Evolutionary conservation across 2,329 filamentous ascomycete species (phyloP).

Genomic region (Apiospora saccharicola): DNA sequence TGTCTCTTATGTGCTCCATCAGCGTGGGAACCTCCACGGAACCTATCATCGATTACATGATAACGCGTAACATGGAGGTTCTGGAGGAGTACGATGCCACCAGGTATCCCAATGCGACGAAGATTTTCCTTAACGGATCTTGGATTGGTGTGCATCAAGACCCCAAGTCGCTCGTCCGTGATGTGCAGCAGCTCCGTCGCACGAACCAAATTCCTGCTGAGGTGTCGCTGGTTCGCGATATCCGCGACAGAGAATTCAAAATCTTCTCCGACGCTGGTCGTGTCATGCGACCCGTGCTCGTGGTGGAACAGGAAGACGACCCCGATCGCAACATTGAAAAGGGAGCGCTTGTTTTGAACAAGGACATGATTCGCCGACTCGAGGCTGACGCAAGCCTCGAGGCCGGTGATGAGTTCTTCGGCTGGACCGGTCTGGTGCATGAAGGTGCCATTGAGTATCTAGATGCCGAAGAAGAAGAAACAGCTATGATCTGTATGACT

Average conservation of each 20-base stretch:
- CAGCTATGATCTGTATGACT: constrained; percentile 99
- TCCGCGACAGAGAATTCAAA: constrained; percentile 96
- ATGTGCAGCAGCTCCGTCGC: constrained; percentile 79
- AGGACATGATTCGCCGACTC: constrained; percentile 80
- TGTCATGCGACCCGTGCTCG: constrained; percentile 92
- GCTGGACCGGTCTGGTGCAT: constrained; percentile 87
- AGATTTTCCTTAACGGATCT: constrained; percentile 97
- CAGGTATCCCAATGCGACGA: constrained; percentile 89
- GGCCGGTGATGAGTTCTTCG: constrained; percentile 70
- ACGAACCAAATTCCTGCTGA: constrained; percentile 87
- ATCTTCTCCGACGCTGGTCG: constrained; percentile 97
- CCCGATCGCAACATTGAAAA: constrained; percentile 64
- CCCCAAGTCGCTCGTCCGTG: constrained; percentile 81
- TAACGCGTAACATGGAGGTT: constrained; percentile 93
- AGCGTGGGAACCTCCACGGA: constrained; percentile 92
- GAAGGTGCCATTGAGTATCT: constrained; percentile 93
- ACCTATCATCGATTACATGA: constrained; percentile 94
- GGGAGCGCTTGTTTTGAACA: constrained; percentile 82
- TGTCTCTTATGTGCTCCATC: constrained; percentile 98
- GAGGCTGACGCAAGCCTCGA: constrained; percentile 74
- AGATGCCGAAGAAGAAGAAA: constrained; percentile 98
- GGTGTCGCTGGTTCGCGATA: constrained; percentile 93
- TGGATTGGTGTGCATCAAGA: constrained; percentile 97
- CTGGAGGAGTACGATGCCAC: constrained; percentile 93
- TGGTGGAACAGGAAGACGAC: constrained; percentile 88